phyloP scores from a whole-genome alignment of 2,329 filamentous ascomycete species.

The Talaromyces sp. region DNA sequence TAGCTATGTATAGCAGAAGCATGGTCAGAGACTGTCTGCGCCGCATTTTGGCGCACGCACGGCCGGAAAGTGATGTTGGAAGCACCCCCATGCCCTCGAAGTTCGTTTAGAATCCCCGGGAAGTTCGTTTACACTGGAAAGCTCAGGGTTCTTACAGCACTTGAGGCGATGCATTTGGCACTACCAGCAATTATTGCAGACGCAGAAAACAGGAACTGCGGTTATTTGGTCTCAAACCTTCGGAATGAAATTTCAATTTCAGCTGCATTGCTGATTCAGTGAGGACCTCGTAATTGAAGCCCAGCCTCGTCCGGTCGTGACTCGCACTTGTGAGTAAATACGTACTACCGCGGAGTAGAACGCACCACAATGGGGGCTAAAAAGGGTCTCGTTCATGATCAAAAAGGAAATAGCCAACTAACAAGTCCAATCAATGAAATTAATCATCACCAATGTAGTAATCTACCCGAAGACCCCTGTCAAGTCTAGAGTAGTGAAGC shows the following conservation, averaged over 20 bases:
- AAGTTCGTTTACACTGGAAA: not conserved
- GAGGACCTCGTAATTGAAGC: not conserved
- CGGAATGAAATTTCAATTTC: not conserved
- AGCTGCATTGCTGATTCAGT: not conserved
- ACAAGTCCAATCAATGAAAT: not conserved
- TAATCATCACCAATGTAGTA: not conserved
- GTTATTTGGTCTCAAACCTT: not conserved
- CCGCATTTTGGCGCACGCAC: not conserved
- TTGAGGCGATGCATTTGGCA: not conserved
- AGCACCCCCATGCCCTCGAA: not conserved
- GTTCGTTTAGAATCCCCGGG: not conserved
- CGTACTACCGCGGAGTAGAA: not conserved
- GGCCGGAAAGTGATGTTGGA: not conserved
- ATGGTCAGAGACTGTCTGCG: not conserved
- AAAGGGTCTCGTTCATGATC: not conserved
- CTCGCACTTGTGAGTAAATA: not conserved
- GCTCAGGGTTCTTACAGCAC: not conserved
- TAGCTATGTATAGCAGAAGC: not conserved
- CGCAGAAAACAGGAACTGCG: not conserved
- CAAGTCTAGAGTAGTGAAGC: not conserved
- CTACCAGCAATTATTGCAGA: not conserved
- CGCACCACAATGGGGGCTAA: not conserved
- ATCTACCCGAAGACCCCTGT: not conserved
- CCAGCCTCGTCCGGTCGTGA: not conserved
- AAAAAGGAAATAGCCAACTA: not conserved